These are phyloP conservation scores for Iris macrosiphon DNA, from an alignment of 106 monocot species.

Conservation along the genomic window DNA sequence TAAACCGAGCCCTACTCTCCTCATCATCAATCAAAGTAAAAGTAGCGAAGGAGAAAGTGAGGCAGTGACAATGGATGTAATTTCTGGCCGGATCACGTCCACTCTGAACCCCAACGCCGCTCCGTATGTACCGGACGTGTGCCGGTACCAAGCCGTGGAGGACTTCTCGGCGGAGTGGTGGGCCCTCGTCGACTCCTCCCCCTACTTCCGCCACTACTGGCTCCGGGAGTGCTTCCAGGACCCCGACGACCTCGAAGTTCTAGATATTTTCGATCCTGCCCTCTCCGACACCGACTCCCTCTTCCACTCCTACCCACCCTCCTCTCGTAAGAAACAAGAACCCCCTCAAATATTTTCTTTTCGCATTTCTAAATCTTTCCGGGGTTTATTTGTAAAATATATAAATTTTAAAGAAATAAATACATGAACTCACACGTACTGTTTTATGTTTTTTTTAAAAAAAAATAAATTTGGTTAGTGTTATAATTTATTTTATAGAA, in stretches of 20 bases:
- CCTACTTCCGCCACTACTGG: conserved; percentile 54
- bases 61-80: conserved; percentile 44
- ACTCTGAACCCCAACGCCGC: conserved; percentile 42
- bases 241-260: conserved; percentile 3
- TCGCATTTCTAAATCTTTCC: neutral
- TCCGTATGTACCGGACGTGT: conserved; percentile 24
- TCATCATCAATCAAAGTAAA: too few relatives aligned
- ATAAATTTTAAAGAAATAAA: too few relatives aligned
- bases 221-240: conserved; percentile 33
- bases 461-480: too few relatives aligned
- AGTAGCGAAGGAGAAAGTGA: too few relatives aligned
- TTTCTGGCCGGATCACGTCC: conserved; percentile 15
- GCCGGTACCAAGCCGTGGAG: conserved; percentile 32
- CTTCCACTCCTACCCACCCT: neutral
- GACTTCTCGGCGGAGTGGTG: conserved; percentile 61
- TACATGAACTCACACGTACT: too few relatives aligned
- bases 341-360: neutral
- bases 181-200: conserved; percentile 27
- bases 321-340: neutral
- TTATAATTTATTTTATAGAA: too few relatives aligned
- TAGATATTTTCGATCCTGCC: conserved; percentile 8
- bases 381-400: neutral
- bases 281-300: conserved; percentile 23
- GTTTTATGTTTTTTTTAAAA: too few relatives aligned
- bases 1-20: too few relatives aligned